Evolutionary conservation across 768 basidiomycete genomes (phyloP).

Genomic region (Lentinula edodes): DNA sequence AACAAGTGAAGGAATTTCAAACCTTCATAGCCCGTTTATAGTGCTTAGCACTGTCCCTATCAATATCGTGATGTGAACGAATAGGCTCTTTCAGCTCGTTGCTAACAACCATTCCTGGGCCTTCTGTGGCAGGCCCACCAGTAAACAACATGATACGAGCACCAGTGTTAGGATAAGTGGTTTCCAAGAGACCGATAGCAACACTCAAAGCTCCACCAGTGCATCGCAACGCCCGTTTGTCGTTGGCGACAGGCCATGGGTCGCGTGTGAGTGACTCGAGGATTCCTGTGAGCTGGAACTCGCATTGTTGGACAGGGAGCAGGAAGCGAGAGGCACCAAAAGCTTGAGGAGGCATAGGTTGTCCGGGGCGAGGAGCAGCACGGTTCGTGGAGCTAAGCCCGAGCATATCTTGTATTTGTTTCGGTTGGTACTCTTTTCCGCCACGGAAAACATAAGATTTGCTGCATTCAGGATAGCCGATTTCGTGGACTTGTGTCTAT

Average conservation of each 20-base stretch:
- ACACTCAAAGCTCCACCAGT: conserved; percentile 94
- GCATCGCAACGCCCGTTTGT: conserved; percentile 89
- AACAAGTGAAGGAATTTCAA: conserved; percentile 8
- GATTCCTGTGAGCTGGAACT: conserved; percentile 93
- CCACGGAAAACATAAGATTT: conserved; percentile 99
- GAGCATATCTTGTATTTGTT: conserved; percentile 98
- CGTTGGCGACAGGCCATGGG: conserved; percentile 96
- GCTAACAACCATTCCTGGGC: conserved; percentile 94
- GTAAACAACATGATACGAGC: conserved; percentile 95
- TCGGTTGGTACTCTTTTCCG: conserved; percentile 91
- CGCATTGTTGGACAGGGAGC: conserved; percentile 86
- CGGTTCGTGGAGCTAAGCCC: conserved; percentile 75
- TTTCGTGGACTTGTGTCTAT: conserved; percentile 97
- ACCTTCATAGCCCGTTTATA: conserved; percentile 97
- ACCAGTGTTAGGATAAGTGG: conserved; percentile 93
- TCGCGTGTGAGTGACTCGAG: conserved; percentile 84
- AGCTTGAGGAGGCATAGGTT: conserved; percentile 72
- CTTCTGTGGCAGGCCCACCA: conserved; percentile 94
- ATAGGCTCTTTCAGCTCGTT: conserved; percentile 97
- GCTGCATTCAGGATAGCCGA: conserved; percentile 92
- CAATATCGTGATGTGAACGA: conserved; percentile 97
- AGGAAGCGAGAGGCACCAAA: conserved; percentile 89
- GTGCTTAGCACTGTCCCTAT: conserved; percentile 93
- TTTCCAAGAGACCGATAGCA: conserved; percentile 89
- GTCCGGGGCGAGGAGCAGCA: conserved; percentile 82